Evolutionary conservation across 257 asterid genomes (phyloP).

Genomic region (Ehretia macrophylla): DNA sequence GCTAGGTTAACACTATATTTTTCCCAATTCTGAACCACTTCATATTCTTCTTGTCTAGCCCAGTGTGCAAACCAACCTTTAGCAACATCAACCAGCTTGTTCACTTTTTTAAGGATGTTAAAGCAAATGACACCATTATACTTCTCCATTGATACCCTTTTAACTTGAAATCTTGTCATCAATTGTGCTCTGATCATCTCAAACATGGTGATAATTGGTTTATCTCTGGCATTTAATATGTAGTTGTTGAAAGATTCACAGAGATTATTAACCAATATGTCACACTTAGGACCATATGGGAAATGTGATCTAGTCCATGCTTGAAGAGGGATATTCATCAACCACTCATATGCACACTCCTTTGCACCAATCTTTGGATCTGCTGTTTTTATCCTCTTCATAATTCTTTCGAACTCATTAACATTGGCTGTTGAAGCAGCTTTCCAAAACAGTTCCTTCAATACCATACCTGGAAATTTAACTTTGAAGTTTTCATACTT

Average conservation of each 20-base stretch:
- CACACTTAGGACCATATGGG: too few species aligned
- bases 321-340: neutral
- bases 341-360: neutral
- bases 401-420: neutral
- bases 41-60: too few species aligned
- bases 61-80: too few species aligned
- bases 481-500: neutral
- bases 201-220: neutral
- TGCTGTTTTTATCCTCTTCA: neutral
- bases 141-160: too few species aligned
- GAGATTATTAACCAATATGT: neutral
- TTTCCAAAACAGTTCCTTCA: neutral
- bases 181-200: too few species aligned
- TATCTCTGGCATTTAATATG: neutral
- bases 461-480: neutral
- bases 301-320: neutral
- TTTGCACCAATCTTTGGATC: neutral
- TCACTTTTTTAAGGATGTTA: too few species aligned
- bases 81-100: too few species aligned
- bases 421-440: neutral
- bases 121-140: too few species aligned
- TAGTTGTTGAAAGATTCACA: neutral
- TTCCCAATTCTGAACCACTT: too few species aligned
- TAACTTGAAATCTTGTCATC: too few species aligned
- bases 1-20: too few species aligned